Evolutionary conservation across 805 yeast species (phyloP).

Genomic region (Kodamaea jinghongensis): DNA sequence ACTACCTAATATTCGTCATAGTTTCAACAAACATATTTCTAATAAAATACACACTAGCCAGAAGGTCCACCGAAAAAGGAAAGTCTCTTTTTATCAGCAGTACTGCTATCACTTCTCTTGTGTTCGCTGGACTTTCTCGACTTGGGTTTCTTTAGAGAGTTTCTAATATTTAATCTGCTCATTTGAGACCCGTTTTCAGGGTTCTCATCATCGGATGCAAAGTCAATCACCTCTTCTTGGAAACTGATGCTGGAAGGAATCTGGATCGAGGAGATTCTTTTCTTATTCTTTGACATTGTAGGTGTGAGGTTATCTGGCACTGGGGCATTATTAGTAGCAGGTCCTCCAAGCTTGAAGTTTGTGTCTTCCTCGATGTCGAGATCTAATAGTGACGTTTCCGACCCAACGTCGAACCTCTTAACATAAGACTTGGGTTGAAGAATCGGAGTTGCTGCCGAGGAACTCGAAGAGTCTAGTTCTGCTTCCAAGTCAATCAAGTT

Average conservation of each 20-base stretch:
- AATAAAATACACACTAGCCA: too few relatives aligned
- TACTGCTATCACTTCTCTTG: slow-evolving; percentile 19
- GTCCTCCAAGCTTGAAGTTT: background rate
- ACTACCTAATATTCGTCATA: too few relatives aligned
- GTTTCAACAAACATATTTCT: too few relatives aligned
- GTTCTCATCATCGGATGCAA: slow-evolving; percentile 46
- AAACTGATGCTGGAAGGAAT: slow-evolving; percentile 30
- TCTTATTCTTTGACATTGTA: slow-evolving; percentile 20
- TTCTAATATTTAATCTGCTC: slow-evolving; percentile 41
- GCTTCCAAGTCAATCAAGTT: slow-evolving; percentile 37
- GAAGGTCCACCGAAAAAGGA: slow-evolving; percentile 21
- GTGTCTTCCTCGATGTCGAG: slow-evolving; percentile 25
- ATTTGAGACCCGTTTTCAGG: slow-evolving; percentile 33
- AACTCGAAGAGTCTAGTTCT: slow-evolving; percentile 27
- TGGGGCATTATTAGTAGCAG: background rate
- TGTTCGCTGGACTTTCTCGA: slow-evolving; percentile 21
- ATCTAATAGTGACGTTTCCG: slow-evolving; percentile 24
- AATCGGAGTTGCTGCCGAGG: slow-evolving; percentile 18
- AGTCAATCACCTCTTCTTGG: slow-evolving; percentile 45
- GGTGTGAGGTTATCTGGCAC: background rate
- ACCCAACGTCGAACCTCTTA: slow-evolving; percentile 10
- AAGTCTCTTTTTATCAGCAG: slow-evolving; percentile 18
- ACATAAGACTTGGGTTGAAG: slow-evolving; percentile 13
- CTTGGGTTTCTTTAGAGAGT: slow-evolving; percentile 32
- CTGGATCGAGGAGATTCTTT: slow-evolving; percentile 24